These are phyloP conservation scores for Aspergillus melleus DNA, from an alignment of 2,329 filamentous ascomycete species.

Conservation along the genomic window DNA sequence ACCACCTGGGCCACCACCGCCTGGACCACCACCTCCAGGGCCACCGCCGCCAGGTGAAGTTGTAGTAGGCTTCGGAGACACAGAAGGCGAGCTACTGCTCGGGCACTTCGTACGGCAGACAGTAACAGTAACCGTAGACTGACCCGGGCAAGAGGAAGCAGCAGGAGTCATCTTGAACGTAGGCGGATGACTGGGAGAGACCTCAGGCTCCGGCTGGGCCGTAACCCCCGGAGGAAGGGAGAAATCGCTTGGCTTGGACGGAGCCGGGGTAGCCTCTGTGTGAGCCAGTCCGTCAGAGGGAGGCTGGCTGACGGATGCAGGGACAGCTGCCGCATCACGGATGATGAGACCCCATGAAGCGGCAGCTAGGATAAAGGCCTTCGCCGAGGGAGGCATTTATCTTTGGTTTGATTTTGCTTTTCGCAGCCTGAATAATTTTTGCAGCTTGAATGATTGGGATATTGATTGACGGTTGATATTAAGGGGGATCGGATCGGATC, in stretches of 20 bases:
- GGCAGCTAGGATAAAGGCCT: neutral
- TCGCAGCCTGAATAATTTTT: no score
- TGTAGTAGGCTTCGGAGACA: neutral
- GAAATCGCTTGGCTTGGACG: neutral
- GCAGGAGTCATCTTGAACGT: neutral
- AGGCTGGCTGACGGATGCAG: neutral
- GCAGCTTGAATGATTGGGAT: neutral
- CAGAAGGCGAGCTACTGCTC: neutral
- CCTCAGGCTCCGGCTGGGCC: neutral
- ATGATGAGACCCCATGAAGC: neutral
- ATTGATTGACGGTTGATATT: neutral
- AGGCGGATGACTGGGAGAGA: neutral
- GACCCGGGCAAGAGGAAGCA: neutral
- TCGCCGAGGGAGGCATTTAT: neutral
- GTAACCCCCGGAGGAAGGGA: neutral
- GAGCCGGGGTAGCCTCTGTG: neutral
- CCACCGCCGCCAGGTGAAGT: neutral
- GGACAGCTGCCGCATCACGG: neutral
- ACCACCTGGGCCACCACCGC: slow-evolving; percentile 4
- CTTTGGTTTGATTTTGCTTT: no score
- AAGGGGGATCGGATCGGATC: neutral
- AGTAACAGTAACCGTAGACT: neutral
- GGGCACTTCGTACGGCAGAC: neutral
- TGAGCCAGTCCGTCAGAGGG: no score
- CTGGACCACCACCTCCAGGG: neutral